Percentiles rank a stretch among this genome's conserved stretches.
Evolutionary conservation across 805 yeast genomes (phyloP).

Genomic region (Lipomyces orientalis): DNA sequence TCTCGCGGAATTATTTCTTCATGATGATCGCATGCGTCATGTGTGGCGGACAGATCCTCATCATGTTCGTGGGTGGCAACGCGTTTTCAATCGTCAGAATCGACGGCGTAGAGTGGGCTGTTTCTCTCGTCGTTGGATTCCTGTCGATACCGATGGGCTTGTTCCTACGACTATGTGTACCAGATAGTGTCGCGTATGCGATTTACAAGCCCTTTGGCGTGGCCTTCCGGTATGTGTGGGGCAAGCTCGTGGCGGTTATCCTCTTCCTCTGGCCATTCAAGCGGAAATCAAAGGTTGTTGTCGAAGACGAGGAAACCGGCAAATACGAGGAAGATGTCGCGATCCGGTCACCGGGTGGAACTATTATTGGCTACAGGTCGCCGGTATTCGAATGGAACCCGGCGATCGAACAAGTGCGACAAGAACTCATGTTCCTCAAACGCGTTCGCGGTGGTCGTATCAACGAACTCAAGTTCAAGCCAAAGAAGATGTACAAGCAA

Average conservation of each 20-base stretch:
- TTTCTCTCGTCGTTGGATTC: slow-evolving; percentile 81
- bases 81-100: slow-evolving; percentile 85
- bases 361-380: slow-evolving; percentile 14
- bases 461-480: slow-evolving; percentile 41
- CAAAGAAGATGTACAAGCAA: slow-evolving; percentile 35
- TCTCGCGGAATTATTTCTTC: slow-evolving; percentile 84
- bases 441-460: slow-evolving; percentile 51
- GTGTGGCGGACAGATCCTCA: slow-evolving; percentile 82
- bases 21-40: slow-evolving; percentile 72
- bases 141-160: slow-evolving; percentile 81
- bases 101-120: slow-evolving; percentile 87
- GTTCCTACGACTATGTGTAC: slow-evolving; percentile 70
- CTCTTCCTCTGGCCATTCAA: slow-evolving; percentile 36
- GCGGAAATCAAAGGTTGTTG: slow-evolving; percentile 22
- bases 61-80: slow-evolving; percentile 97
- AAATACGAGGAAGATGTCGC: slow-evolving; percentile 21
- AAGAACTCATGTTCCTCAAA: slow-evolving; percentile 46
- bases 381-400: slow-evolving; percentile 47
- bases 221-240: slow-evolving; percentile 24
- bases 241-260: slow-evolving; percentile 15
- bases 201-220: slow-evolving; percentile 33
- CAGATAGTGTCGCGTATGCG: slow-evolving; percentile 59
- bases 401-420: slow-evolving; percentile 49
- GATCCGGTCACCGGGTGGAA: slow-evolving; percentile 31
- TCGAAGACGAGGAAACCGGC: slow-evolving; percentile 40